Evolutionary conservation across 2,329 filamentous ascomycete species (phyloP).

Genomic region (Emergomyces africanus): DNA sequence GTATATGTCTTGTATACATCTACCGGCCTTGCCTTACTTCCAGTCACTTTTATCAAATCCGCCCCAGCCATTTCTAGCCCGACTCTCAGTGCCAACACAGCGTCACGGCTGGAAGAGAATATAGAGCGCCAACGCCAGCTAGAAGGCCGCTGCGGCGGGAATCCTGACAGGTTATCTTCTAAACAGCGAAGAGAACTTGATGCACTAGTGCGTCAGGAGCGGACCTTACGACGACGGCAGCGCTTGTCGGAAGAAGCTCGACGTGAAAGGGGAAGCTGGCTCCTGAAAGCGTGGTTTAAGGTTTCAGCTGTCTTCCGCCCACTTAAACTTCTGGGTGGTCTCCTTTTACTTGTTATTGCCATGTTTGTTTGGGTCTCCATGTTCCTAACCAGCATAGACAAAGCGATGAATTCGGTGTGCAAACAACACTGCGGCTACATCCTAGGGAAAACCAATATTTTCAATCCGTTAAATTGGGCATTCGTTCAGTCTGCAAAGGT

Average conservation of each 20-base stretch:
- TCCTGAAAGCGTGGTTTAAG: slow-evolving; percentile 68
- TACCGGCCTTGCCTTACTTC: slow-evolving; percentile 74
- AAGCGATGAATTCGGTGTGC: slow-evolving; percentile 89
- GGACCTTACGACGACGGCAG: slow-evolving; percentile 79
- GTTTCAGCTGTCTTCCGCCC: slow-evolving; percentile 72
- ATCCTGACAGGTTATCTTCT: slow-evolving; percentile 58
- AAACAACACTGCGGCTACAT: slow-evolving; percentile 86
- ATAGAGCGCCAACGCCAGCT: slow-evolving; percentile 85
- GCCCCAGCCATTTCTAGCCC: slow-evolving; percentile 76
- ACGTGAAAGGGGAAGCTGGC: slow-evolving; percentile 60
- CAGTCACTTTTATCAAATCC: slow-evolving; percentile 83
- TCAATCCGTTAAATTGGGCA: slow-evolving; percentile 89
- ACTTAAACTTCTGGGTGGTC: slow-evolving; percentile 73
- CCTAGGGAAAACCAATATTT: slow-evolving; percentile 73
- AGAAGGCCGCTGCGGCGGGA: slow-evolving; percentile 69
- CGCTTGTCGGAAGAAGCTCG: slow-evolving; percentile 67
- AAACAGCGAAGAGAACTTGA: slow-evolving; percentile 87
- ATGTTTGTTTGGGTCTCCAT: slow-evolving; percentile 78
- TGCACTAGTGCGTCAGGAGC: slow-evolving; percentile 74
- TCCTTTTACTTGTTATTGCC: slow-evolving; percentile 61
- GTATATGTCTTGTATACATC: slow-evolving; percentile 85
- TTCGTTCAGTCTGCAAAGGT: slow-evolving; percentile 67
- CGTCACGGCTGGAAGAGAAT: slow-evolving; percentile 72
- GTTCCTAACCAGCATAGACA: slow-evolving; percentile 92
- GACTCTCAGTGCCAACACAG: slow-evolving; percentile 61